Evolutionary conservation across 2,329 filamentous ascomycete species (phyloP).

Genomic region (Colletotrichum sp.): DNA sequence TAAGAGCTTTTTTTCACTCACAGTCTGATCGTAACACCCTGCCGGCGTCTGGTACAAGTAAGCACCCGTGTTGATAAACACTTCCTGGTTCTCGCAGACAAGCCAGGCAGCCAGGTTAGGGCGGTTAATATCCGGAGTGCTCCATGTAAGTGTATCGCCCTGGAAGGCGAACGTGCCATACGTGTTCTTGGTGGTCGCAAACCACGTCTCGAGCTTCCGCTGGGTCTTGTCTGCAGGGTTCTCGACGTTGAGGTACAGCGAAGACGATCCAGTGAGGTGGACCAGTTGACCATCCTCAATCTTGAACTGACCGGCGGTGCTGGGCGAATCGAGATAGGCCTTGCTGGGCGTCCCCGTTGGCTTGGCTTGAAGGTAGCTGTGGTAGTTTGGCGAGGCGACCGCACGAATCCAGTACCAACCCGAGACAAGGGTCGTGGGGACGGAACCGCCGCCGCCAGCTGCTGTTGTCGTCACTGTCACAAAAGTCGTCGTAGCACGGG

Average conservation of each 20-base stretch:
- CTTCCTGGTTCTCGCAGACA: conserved; percentile 54
- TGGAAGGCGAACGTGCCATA: conserved; percentile 63
- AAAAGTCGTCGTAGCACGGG: conserved; percentile 6
- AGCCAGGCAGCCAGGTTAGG: conserved; percentile 65
- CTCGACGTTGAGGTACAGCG: conserved; percentile 53
- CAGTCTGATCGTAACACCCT: conserved; percentile 64
- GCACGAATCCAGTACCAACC: conserved; percentile 64
- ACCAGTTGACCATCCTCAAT: conserved; percentile 61
- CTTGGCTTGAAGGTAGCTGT: conserved; percentile 57
- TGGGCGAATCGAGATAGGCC: conserved; percentile 56
- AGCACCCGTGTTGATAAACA: conserved; percentile 65
- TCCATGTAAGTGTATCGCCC: conserved; percentile 64
- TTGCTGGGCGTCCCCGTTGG: conserved; percentile 46
- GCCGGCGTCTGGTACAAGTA: conserved; percentile 62
- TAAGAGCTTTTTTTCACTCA: conserved; percentile 31
- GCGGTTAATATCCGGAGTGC: conserved; percentile 47
- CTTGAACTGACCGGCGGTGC: conserved; percentile 62
- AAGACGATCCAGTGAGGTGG: conserved; percentile 46
- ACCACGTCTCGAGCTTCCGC: conserved; percentile 54
- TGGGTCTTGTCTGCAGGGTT: conserved; percentile 48
- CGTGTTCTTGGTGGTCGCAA: conserved; percentile 52
- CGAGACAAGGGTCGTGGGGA: conserved; percentile 44
- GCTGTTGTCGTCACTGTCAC: conserved; percentile 8
- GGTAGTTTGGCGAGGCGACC: conserved; percentile 61
- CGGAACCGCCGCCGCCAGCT: background rate